phyloP scores from a whole-genome alignment of 106 monocot species.

The Apostasia ramifera region DNA sequence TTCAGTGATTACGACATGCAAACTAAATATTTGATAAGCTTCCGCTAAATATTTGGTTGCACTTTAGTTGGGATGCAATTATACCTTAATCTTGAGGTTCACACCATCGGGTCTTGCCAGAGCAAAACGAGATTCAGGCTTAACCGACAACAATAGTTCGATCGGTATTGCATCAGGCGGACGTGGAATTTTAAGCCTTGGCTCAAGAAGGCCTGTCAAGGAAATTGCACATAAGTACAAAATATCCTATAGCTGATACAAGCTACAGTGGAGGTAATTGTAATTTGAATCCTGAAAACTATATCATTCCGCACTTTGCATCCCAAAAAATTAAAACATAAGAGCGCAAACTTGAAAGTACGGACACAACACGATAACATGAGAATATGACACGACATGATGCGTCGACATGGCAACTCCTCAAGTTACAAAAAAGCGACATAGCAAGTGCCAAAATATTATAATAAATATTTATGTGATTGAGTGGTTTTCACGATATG shows the following conservation, averaged over 20 bases:
- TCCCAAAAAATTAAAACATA: background rate
- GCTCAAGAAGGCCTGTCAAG: slow-evolving; percentile 56
- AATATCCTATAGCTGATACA: background rate
- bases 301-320: background rate
- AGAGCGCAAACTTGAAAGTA: too few relatives aligned
- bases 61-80: too few relatives aligned
- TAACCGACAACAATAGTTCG: slow-evolving; percentile 72
- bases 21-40: too few relatives aligned
- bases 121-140: slow-evolving; percentile 58
- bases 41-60: too few relatives aligned
- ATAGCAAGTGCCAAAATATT: background rate
- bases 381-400: too few relatives aligned
- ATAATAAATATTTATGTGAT: background rate
- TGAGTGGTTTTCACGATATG: background rate
- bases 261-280: background rate
- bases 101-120: slow-evolving; percentile 46
- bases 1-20: too few relatives aligned
- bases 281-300: background rate
- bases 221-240: slow-evolving; percentile 2
- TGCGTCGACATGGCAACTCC: too few relatives aligned
- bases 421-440: too few relatives aligned
- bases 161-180: slow-evolving; percentile 42
- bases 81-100: too few relatives aligned
- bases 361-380: too few relatives aligned
- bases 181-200: slow-evolving; percentile 51